Percentiles rank a stretch among this genome's conserved stretches.
Conservation (phyloP, 352 stramenopile genomes). For the Phytophthora rubi region DNA sequence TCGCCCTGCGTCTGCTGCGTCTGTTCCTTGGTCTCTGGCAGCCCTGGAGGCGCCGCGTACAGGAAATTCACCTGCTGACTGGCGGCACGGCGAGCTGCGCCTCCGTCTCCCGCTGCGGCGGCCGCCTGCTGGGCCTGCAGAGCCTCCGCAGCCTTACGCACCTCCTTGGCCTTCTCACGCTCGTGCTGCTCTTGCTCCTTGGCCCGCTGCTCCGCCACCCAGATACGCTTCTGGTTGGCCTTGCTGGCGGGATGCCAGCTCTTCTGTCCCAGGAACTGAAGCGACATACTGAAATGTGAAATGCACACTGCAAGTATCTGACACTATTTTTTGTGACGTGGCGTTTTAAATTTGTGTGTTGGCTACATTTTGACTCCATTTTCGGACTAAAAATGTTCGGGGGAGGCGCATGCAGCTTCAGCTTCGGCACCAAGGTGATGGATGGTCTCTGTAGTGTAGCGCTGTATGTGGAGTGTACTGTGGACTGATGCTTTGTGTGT, state of each 20-base stretch:
- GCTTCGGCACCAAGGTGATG: slow-evolving; percentile 48
- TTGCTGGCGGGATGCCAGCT: slow-evolving; percentile 80
- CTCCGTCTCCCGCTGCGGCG: slow-evolving; percentile 56
- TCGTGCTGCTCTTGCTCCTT: slow-evolving; percentile 56
- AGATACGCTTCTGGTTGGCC: slow-evolving; percentile 87
- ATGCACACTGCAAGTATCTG: no score
- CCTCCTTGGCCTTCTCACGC: slow-evolving; percentile 67
- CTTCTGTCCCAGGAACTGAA: slow-evolving; percentile 88
- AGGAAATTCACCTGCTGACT: slow-evolving; percentile 77
- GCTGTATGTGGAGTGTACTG: not conserved
- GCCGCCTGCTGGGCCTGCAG: slow-evolving; percentile 67
- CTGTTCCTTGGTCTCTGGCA: slow-evolving; percentile 46
- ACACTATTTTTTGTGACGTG: no score
- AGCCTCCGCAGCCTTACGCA: slow-evolving; percentile 64
- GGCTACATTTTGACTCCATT: not conserved
- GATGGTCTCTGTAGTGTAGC: not conserved
- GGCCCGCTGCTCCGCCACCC: slow-evolving; percentile 82
- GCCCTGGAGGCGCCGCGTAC: slow-evolving; percentile 72
- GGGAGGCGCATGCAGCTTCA: slow-evolving; percentile 44
- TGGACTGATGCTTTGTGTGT: not conserved
- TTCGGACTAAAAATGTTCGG: slow-evolving; percentile 33
- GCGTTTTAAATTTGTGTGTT: not conserved
- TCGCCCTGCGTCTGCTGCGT: slow-evolving; percentile 38
- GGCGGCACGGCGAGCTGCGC: slow-evolving; percentile 47
- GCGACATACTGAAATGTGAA: slow-evolving; percentile 47